phyloP scores from a whole-genome alignment of 169 alveolate genomes.

The Cryptosporidium sp. region DNA sequence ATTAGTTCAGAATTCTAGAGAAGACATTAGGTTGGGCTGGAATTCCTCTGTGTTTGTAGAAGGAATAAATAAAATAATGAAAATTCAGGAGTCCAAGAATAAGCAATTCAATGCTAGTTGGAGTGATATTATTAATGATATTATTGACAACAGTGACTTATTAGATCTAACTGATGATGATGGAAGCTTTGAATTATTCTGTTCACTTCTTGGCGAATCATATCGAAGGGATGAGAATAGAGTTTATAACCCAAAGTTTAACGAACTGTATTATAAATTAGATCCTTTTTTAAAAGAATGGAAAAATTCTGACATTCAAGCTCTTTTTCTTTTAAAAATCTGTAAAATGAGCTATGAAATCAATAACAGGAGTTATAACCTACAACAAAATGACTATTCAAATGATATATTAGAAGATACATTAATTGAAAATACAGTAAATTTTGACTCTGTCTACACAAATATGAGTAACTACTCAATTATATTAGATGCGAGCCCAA shows the following conservation, averaged over 20 bases:
- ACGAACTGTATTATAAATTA: conserved; percentile 38
- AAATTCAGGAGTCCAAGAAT: background rate
- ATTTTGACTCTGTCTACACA: background rate
- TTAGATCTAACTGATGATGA: conserved; percentile 42
- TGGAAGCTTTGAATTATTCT: conserved; percentile 62
- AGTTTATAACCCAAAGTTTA: background rate
- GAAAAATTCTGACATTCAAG: conserved; percentile 29
- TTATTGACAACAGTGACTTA: conserved; percentile 6
- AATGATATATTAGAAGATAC: conserved; percentile 31
- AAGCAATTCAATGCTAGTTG: background rate
- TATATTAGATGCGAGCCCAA: conserved; percentile 38
- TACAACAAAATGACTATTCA: conserved; percentile 15
- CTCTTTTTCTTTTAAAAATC: conserved; percentile 41
- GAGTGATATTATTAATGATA: conserved; percentile 18
- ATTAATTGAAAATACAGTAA: background rate
- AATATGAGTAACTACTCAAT: conserved; percentile 18
- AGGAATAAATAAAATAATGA: conserved; percentile 34
- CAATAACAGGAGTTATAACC: conserved; percentile 10
- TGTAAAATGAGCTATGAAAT: conserved; percentile 44
- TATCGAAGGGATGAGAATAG: conserved; percentile 43
- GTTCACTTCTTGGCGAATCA: conserved; percentile 35
- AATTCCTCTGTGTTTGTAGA: conserved; percentile 54
- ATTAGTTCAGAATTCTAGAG: background rate
- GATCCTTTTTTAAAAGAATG: conserved; percentile 57
- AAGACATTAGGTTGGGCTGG: conserved; percentile 35